Conservation (phyloP, 2,329 filamentous ascomycete genomes). For the Dothistroma septosporum region DNA sequence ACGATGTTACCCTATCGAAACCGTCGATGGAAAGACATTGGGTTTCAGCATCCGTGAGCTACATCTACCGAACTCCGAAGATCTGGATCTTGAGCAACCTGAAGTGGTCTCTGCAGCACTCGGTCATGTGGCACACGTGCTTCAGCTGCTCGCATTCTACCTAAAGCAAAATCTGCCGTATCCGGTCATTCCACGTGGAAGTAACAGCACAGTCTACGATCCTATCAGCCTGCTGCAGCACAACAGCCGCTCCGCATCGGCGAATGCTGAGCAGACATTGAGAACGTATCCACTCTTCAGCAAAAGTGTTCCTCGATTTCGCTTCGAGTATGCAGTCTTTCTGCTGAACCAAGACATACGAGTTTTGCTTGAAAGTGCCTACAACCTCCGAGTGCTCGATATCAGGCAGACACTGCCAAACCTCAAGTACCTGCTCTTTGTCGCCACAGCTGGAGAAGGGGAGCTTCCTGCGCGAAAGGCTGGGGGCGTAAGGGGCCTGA, state of each 20-base stretch:
- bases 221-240: constrained; percentile 51
- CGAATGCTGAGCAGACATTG: constrained; percentile 23
- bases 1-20: constrained; percentile 74
- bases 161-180: constrained; percentile 76
- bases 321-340: constrained; percentile 95
- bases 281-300: constrained; percentile 74
- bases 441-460: constrained; percentile 73
- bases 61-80: constrained; percentile 69
- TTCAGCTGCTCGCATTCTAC: constrained; percentile 76
- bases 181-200: constrained; percentile 67
- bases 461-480: constrained; percentile 55
- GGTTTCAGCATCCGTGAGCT: constrained; percentile 80
- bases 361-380: constrained; percentile 54
- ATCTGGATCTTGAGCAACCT: constrained; percentile 66
- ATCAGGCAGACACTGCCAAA: constrained; percentile 91
- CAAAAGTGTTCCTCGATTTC: constrained; percentile 65
- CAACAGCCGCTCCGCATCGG: constrained; percentile 18
- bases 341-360: constrained; percentile 96
- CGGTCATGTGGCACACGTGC: constrained; percentile 72
- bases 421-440: constrained; percentile 85
- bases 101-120: constrained; percentile 75
- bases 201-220: constrained; percentile 70
- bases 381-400: constrained; percentile 77
- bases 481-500: constrained; percentile 50
- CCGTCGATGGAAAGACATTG: constrained; percentile 60